A percentile compares a stretch with the other conserved stretches of the same genome.
Conservation (phyloP, 2,329 filamentous ascomycete species). For the Lachnellula cervina region DNA sequence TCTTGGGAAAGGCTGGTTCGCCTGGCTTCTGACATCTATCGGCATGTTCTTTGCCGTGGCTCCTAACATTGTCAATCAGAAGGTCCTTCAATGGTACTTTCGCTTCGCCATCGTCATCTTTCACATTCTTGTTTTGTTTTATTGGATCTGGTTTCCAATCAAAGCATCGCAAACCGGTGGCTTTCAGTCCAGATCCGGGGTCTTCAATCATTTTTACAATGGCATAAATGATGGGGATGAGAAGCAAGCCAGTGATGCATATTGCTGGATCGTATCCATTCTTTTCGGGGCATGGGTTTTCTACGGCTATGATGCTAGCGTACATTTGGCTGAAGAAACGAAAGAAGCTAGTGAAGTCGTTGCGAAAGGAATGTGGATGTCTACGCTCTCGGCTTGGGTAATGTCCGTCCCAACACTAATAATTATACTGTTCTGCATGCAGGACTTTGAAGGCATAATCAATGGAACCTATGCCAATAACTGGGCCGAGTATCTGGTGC, state of each 20-base stretch:
- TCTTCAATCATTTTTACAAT: conserved; percentile 36
- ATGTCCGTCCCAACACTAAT: conserved; percentile 36
- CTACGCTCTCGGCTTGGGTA: conserved; percentile 34
- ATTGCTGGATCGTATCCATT: conserved; percentile 35
- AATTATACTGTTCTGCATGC: conserved; percentile 38
- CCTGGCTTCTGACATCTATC: conserved; percentile 34
- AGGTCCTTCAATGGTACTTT: conserved; percentile 34
- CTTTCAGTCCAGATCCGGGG: conserved; percentile 32
- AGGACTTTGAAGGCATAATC: conserved; percentile 37
- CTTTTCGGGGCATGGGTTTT: conserved; percentile 36
- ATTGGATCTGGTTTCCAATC: conserved; percentile 38
- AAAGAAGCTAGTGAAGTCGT: conserved; percentile 34
- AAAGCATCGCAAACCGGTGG: conserved; percentile 27
- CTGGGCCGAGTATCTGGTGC: conserved; percentile 37
- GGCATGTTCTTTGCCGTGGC: conserved; percentile 35
- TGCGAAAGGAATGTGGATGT: conserved; percentile 37
- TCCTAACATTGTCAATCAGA: conserved; percentile 34
- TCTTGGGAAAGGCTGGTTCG: conserved; percentile 35
- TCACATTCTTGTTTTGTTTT: conserved; percentile 33
- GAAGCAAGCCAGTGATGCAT: conserved; percentile 34
- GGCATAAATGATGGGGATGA: conserved; percentile 34
- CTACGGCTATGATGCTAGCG: conserved; percentile 34
- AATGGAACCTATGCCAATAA: conserved; percentile 35
- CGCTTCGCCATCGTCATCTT: conserved; percentile 36
- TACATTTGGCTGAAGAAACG: conserved; percentile 37